Conservation (phyloP, 768 basidiomycete species). For the Amanita thiersii region DNA sequence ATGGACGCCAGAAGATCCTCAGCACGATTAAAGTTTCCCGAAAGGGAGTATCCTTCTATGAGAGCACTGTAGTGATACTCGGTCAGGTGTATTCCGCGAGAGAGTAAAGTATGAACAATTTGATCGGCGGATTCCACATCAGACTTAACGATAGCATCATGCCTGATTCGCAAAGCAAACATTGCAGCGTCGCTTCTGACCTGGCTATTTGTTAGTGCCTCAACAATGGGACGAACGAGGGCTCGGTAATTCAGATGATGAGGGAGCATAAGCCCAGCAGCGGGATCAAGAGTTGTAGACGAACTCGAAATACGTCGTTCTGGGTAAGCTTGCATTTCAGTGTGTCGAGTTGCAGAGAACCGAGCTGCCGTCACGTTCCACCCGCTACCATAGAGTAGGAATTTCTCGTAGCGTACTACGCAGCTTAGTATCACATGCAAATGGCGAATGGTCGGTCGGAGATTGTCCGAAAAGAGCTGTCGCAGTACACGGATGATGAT, state of each 20-base stretch:
- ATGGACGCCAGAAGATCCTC: slow-evolving; percentile 47
- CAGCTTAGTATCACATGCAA: slow-evolving; percentile 47
- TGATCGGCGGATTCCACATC: slow-evolving; percentile 44
- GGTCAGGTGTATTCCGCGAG: slow-evolving; percentile 64
- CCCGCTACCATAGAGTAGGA: slow-evolving; percentile 30
- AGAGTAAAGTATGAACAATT: slow-evolving; percentile 51
- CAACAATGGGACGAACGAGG: slow-evolving; percentile 31
- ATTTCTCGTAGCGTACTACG: slow-evolving; percentile 46
- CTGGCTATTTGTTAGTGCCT: slow-evolving; percentile 36
- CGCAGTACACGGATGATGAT: slow-evolving; percentile 41
- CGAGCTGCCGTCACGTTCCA: slow-evolving; percentile 36
- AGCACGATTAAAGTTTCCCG: slow-evolving; percentile 55
- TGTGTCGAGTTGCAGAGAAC: slow-evolving; percentile 18
- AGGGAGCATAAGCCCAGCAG: slow-evolving; percentile 34
- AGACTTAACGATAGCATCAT: slow-evolving; percentile 45
- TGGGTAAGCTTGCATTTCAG: not conserved
- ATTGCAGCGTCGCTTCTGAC: slow-evolving; percentile 50
- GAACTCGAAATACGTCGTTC: slow-evolving; percentile 14
- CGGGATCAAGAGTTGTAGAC: slow-evolving; percentile 36
- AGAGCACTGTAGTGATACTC: slow-evolving; percentile 67
- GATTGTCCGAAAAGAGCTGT: slow-evolving; percentile 27
- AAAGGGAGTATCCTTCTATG: slow-evolving; percentile 61
- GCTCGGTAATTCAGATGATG: slow-evolving; percentile 19
- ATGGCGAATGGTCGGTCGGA: slow-evolving; percentile 46
- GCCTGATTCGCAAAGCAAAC: slow-evolving; percentile 53